These are phyloP conservation scores for Yueomyces sinensis DNA, from an alignment of 805 yeast genomes.

Conservation along the genomic window DNA sequence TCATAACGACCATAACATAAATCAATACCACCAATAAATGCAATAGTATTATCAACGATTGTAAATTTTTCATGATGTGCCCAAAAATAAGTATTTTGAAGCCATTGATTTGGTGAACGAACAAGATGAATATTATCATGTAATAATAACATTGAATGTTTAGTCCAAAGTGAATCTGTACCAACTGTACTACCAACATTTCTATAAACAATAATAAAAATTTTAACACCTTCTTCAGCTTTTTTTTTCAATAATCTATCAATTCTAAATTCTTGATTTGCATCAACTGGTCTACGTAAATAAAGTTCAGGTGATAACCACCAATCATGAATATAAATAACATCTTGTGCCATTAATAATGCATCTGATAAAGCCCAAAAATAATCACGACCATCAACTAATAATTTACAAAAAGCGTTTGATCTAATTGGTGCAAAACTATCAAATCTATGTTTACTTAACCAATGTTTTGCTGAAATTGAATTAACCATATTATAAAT, in stretches of 20 bases:
- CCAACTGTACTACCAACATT: conserved; percentile 90
- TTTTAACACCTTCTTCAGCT: conserved; percentile 91
- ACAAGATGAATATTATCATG: conserved; percentile 81
- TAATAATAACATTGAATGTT: conserved; percentile 77
- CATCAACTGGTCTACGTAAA: conserved; percentile 85
- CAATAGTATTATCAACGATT: conserved; percentile 74
- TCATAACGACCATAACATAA: conserved; percentile 92
- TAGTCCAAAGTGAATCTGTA: conserved; percentile 88
- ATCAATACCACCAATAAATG: conserved; percentile 92
- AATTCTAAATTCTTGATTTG: conserved; percentile 86
- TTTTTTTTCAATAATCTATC: conserved; percentile 79
- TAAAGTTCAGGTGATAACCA: conserved; percentile 95
- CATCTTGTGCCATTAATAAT: conserved; percentile 84
- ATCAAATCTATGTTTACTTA: conserved; percentile 58
- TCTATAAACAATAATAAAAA: conserved; percentile 81
- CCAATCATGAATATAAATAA: conserved; percentile 94
- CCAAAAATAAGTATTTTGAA: conserved; percentile 93
- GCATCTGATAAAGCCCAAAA: conserved; percentile 95
- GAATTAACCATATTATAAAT: conserved; percentile 58
- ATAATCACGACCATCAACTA: conserved; percentile 93
- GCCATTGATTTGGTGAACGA: conserved; percentile 89
- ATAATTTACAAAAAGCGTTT: conserved; percentile 86
- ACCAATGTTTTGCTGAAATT: too few species aligned
- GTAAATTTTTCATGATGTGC: conserved; percentile 96
- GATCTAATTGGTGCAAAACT: conserved; percentile 88